Evolutionary conservation across 148 eudicot genomes (phyloP).

Genomic region (Vaccinium darrowii): DNA sequence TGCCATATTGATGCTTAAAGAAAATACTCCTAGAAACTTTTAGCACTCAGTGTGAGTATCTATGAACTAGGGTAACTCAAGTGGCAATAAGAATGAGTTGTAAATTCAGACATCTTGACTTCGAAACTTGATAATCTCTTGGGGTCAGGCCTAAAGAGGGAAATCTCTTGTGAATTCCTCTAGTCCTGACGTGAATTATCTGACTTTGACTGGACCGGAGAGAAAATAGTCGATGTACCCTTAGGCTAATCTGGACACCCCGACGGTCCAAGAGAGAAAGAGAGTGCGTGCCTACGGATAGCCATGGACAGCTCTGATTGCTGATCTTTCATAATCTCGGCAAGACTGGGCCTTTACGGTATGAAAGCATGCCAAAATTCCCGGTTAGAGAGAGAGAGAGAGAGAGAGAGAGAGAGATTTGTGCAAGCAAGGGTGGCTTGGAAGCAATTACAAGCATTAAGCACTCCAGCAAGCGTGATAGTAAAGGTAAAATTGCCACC

Average conservation of each 20-base stretch:
- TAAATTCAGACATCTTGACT: no score
- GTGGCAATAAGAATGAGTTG: no score
- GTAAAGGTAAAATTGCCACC: neutral
- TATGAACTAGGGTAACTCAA: no score
- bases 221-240: no score
- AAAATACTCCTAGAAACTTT: neutral
- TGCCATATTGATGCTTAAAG: neutral
- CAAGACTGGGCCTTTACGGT: neutral
- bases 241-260: no score
- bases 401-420: neutral
- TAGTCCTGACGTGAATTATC: no score
- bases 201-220: no score
- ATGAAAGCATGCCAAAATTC: neutral
- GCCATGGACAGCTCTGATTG: neutral
- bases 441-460: neutral
- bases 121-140: no score
- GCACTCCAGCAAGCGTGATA: neutral
- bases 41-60: neutral
- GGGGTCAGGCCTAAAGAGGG: no score
- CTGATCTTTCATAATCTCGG: neutral
- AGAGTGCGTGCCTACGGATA: neutral
- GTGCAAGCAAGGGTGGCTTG: slow-evolving; percentile 3
- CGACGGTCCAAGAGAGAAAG: no score
- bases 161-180: no score
- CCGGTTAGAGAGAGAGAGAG: neutral